phyloP scores from a whole-genome alignment of 176 grass and related monocot genomes.

The Oryza meridionalis region DNA sequence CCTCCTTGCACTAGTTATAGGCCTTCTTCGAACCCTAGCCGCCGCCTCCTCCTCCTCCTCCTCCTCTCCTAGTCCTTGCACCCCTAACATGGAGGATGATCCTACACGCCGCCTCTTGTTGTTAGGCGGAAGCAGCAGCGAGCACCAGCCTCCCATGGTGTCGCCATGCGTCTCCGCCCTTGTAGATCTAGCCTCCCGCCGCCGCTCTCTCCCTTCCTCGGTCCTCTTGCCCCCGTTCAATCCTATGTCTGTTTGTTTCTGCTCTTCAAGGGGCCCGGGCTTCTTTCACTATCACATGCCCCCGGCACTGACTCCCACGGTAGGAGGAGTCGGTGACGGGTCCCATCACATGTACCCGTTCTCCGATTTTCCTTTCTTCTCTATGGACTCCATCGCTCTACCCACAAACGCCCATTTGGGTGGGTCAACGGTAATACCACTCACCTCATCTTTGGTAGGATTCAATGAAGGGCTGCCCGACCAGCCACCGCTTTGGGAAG shows the following conservation, averaged over 20 bases:
- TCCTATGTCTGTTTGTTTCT: constrained; percentile 16
- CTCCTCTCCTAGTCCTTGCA: not conserved
- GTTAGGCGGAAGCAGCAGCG: not conserved
- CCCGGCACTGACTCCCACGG: not conserved
- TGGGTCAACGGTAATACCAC: not conserved
- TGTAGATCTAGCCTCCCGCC: constrained; percentile 8
- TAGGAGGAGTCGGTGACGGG: not conserved
- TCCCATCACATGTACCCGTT: constrained; percentile 49
- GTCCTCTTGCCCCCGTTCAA: constrained; percentile 9
- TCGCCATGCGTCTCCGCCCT: not conserved
- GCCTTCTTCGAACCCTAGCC: constrained; percentile 30
- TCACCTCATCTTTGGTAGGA: constrained; percentile 21
- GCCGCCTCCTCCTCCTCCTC: not conserved
- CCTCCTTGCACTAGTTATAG: not conserved
- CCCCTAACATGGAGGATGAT: constrained; percentile 40
- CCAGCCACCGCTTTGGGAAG: constrained; percentile 50
- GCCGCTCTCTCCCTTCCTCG: not conserved
- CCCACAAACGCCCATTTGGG: constrained; percentile 4
- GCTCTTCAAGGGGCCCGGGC: constrained; percentile 24
- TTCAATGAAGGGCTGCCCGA: not conserved
- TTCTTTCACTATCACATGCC: constrained; percentile 38
- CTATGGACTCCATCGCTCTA: constrained; percentile 43
- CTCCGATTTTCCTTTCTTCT: constrained; percentile 40
- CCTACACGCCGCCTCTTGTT: constrained; percentile 10
- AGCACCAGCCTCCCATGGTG: not conserved